A percentile compares a stretch with the other conserved stretches of the same genome.
phyloP scores from a whole-genome alignment of 73 alveolate species.

The Paramecium caudatum region DNA sequence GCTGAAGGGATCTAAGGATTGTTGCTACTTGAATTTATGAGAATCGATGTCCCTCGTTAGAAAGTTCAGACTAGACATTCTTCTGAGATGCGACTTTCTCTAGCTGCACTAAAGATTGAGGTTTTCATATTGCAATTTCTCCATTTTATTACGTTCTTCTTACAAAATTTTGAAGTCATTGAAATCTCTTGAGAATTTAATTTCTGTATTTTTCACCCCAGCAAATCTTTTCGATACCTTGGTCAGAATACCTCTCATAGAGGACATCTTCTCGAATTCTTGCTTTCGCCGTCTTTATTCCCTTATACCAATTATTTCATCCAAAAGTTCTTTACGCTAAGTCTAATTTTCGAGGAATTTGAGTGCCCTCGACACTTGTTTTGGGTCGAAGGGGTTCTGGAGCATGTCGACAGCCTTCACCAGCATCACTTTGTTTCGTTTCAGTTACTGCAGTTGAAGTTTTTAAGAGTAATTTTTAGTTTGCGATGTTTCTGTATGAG shows the following conservation, averaged over 20 bases:
- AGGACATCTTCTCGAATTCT: conserved; percentile 29
- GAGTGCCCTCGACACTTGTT: background rate
- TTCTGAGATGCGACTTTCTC: conserved; percentile 12
- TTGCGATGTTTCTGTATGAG: background rate
- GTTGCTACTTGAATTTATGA: background rate
- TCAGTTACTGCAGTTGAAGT: conserved; percentile 27
- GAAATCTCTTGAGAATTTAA: conserved; percentile 21
- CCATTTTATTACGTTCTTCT: conserved; percentile 45
- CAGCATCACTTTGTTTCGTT: conserved; percentile 4
- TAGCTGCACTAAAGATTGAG: background rate
- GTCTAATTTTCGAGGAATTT: conserved; percentile 46
- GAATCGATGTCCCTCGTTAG: background rate
- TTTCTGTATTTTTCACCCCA: background rate
- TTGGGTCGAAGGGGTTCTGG: background rate
- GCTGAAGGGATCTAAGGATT: background rate
- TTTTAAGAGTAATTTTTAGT: conserved; percentile 34
- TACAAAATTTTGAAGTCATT: conserved; percentile 20
- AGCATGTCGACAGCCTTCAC: conserved; percentile 2
- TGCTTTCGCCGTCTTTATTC: conserved; percentile 9
- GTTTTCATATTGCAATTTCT: conserved; percentile 17
- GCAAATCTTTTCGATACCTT: background rate
- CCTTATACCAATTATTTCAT: background rate
- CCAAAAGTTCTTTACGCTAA: background rate
- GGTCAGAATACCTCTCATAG: conserved; percentile 7
- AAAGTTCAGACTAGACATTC: conserved; percentile 41